These are phyloP conservation scores for Diaporthe citri DNA, from an alignment of 2,329 filamentous ascomycete genomes.

Conservation along the genomic window DNA sequence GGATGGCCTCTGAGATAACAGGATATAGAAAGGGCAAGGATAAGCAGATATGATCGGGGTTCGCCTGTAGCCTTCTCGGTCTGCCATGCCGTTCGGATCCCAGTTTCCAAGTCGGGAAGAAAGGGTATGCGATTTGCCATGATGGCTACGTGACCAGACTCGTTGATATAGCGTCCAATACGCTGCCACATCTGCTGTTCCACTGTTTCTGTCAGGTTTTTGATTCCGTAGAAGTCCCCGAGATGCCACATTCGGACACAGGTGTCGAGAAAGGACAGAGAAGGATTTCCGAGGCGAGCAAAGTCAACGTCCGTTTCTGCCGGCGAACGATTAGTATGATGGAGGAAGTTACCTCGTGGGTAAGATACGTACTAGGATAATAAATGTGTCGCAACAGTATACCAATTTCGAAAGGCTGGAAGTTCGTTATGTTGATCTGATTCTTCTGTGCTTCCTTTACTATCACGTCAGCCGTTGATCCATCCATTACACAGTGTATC, in stretches of 20 bases:
- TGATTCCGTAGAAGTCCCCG: not conserved
- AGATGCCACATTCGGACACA: conserved; percentile 7
- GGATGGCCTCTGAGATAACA: too few relatives aligned
- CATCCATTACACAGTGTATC: not conserved
- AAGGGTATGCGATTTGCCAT: not conserved
- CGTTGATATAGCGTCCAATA: not conserved
- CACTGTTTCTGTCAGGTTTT: not conserved
- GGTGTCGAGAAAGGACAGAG: not conserved
- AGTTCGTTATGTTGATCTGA: not conserved
- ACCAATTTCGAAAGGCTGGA: not conserved
- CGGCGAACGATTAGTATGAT: not conserved
- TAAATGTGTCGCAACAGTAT: not conserved
- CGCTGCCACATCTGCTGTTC: not conserved
- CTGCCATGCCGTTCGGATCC: not conserved
- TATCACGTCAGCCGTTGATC: not conserved
- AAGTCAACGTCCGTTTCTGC: not conserved
- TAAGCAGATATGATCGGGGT: not conserved
- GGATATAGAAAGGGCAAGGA: not conserved
- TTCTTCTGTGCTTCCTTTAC: not conserved
- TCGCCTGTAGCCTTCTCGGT: not conserved
- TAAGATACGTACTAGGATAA: not conserved
- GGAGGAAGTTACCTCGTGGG: not conserved
- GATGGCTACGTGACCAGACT: not conserved
- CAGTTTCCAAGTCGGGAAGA: not conserved
- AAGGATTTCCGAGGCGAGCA: not conserved